These are phyloP conservation scores for Salix caprea DNA, from an alignment of 345 rosid genomes.

Conservation along the genomic window DNA sequence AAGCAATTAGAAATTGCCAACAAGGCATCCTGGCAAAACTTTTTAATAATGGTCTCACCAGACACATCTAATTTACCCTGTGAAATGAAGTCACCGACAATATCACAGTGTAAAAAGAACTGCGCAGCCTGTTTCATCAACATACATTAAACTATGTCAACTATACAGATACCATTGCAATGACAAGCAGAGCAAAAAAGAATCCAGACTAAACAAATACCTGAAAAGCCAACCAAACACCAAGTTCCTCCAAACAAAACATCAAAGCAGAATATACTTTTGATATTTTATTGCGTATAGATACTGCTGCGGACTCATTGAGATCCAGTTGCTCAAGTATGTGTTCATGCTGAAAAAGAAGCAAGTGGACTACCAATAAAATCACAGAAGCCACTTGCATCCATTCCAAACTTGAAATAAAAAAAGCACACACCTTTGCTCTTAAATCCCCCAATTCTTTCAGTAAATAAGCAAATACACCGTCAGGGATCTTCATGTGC, in stretches of 20 bases:
- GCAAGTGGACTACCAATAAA: slow-evolving; percentile 6
- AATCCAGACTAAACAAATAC: slow-evolving; percentile 30
- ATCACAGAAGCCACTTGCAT: neutral
- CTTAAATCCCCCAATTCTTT: slow-evolving; percentile 30
- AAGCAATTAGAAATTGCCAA: slow-evolving; percentile 34
- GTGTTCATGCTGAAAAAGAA: slow-evolving; percentile 48
- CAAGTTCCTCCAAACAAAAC: slow-evolving; percentile 68
- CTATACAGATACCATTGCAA: neutral
- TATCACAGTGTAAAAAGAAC: slow-evolving; percentile 41
- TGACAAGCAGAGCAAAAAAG: neutral
- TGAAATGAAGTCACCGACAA: slow-evolving; percentile 37
- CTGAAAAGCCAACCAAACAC: slow-evolving; percentile 75
- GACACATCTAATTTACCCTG: slow-evolving; percentile 39
- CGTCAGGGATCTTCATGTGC: slow-evolving; percentile 26
- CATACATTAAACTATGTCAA: neutral
- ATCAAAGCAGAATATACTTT: slow-evolving; percentile 38
- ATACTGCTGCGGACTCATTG: slow-evolving; percentile 21
- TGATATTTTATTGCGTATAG: slow-evolving; percentile 38
- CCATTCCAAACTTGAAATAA: neutral
- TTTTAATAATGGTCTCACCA: slow-evolving; percentile 40
- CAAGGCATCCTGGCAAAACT: slow-evolving; percentile 46
- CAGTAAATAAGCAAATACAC: slow-evolving; percentile 16
- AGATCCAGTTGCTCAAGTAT: slow-evolving; percentile 40
- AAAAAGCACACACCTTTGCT: slow-evolving; percentile 40
- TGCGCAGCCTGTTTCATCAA: slow-evolving; percentile 62